A percentile compares a stretch with the other conserved stretches of the same genome.
These are phyloP conservation scores for Plantago lanceolata DNA, from an alignment of 305 asterid genomes.

Conservation along the genomic window DNA sequence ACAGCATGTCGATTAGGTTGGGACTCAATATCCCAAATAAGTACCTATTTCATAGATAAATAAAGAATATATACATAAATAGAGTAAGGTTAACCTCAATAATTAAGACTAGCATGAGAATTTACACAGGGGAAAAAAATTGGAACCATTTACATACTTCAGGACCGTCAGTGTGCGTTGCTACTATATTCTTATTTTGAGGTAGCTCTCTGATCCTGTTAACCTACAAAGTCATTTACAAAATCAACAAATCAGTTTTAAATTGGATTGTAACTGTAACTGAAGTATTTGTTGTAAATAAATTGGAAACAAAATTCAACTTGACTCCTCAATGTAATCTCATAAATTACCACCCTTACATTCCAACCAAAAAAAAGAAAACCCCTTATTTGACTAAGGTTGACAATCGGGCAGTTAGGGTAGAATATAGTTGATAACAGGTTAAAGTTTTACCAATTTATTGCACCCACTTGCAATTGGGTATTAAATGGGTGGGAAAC, in stretches of 20 bases:
- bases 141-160: constrained; percentile 52
- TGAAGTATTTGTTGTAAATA: too few relatives aligned
- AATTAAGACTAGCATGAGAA: background rate
- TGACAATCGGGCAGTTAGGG: too few relatives aligned
- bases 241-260: background rate
- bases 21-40: constrained; percentile 94
- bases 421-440: too few relatives aligned
- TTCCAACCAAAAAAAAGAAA: too few relatives aligned
- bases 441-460: too few relatives aligned
- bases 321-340: too few relatives aligned
- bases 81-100: constrained; percentile 18
- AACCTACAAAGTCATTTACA: constrained; percentile 45
- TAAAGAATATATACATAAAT: background rate
- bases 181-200: constrained; percentile 83
- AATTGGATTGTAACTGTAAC: too few relatives aligned
- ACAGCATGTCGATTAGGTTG: constrained; percentile 91
- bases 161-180: constrained; percentile 95
- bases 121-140: constrained; percentile 14
- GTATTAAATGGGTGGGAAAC: too few relatives aligned
- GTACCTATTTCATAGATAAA: constrained; percentile 45
- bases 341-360: too few relatives aligned
- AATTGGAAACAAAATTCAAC: too few relatives aligned
- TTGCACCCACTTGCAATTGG: too few relatives aligned
- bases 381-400: too few relatives aligned
- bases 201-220: constrained; percentile 97